Base-by-base conservation (phyloP, 2,329 filamentous ascomycete genomes). In the Cordyceps pruinosa region DNA sequence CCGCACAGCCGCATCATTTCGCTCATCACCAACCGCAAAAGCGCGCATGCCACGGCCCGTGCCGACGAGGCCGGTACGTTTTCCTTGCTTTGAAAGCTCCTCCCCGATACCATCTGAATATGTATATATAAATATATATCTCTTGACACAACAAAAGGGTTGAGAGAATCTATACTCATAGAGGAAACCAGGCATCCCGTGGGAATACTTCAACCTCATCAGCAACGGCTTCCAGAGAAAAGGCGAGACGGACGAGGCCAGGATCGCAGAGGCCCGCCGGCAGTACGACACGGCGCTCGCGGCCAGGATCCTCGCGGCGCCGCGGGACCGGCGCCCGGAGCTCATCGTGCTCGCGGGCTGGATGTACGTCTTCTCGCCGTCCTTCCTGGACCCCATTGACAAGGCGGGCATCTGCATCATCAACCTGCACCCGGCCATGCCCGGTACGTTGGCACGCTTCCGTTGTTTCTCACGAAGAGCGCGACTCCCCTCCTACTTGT, bases 321-420 rank as follows among this genome's bases (percentile, higher is more conserved):
- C 30, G 2, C 63, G 66, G 3, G 69, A 72, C 5, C 81, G 87
- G 61, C 72, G 72, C 58, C 90, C 90, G 0, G 82, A 92, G 56
- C 72, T 96, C 56, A 83, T 96, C 49, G 86, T 94, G 9, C 88
- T 91, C 63, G 86, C 89, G 4, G 90, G 91, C 2, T 95, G 89
- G 81, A 95, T 95, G 90, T 86, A 94, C 69, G 86, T 95, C 58
- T 81, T 95, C 49, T 85, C 84, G 0, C 75, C 77, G 2, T 74
- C 77, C 1, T 94, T 95, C 68, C 75, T 96, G 48, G 77, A 80
- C 9, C 88, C 89, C 2, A 68, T 96, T 8, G 78, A 82, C 34
- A 73, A 70, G 13, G 82, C 77, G 0, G 80, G 79, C 0, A 77
- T 93, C 35, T 80, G 78, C 25, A 84, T 93, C 45, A 92, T 96